phyloP scores from a whole-genome alignment of 2,329 filamentous ascomycete species.

The Fusarium brevicatenulatum region DNA sequence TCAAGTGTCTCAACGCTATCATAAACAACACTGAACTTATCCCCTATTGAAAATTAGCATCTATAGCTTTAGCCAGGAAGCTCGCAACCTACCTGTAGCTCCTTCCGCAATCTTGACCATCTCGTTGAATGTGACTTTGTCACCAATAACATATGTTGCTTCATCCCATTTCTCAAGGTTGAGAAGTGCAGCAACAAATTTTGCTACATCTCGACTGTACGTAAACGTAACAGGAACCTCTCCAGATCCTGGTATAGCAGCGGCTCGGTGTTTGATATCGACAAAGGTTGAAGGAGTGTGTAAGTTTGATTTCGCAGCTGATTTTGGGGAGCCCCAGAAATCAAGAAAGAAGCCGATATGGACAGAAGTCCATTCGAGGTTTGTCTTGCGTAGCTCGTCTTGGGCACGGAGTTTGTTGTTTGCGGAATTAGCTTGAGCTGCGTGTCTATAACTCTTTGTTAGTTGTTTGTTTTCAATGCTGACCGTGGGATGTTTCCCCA shows the following conservation, averaged over 20 bases:
- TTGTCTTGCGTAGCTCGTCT: slow-evolving; percentile 10
- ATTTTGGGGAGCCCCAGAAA: slow-evolving; percentile 5
- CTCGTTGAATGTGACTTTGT: slow-evolving; percentile 6
- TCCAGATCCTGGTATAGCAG: slow-evolving; percentile 1
- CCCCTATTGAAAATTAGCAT: background rate
- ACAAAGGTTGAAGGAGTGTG: background rate
- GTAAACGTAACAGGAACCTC: background rate
- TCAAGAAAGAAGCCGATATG: slow-evolving; percentile 17
- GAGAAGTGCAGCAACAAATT: background rate
- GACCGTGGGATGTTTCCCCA: background rate
- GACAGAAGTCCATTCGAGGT: background rate
- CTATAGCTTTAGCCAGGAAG: fast-evolving
- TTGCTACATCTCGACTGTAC: slow-evolving; percentile 2
- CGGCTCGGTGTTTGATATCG: background rate
- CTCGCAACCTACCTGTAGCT: background rate
- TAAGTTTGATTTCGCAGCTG: background rate
- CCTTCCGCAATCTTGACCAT: background rate
- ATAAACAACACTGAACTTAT: background rate
- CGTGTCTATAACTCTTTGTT: background rate
- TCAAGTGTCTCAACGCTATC: background rate
- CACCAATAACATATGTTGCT: slow-evolving; percentile 8
- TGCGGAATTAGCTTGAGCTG: background rate
- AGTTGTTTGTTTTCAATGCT: background rate
- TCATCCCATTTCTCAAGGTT: background rate
- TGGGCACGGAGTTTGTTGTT: slow-evolving; percentile 8